Conservation (phyloP, 2,329 filamentous ascomycete species). For the Bipolaris cookei region DNA sequence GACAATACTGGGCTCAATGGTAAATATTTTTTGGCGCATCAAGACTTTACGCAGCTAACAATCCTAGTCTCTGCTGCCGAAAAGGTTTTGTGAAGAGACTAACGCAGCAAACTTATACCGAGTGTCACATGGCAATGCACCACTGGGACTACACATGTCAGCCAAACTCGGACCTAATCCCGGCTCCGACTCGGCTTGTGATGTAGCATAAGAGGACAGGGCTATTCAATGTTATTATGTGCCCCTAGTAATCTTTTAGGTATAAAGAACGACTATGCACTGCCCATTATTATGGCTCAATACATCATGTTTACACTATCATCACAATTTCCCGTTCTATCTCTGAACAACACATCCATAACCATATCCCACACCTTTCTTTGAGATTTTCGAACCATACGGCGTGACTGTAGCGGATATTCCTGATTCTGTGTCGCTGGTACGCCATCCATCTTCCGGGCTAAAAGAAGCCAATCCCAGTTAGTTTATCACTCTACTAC, state of each 20-base stretch:
- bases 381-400: background rate
- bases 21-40: slow-evolving; percentile 50
- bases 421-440: background rate
- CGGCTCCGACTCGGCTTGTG: background rate
- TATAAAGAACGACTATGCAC: background rate
- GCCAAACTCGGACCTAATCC: background rate
- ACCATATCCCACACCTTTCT: background rate
- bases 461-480: background rate
- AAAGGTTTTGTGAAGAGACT: slow-evolving; percentile 34
- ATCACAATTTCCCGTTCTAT: background rate
- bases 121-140: background rate
- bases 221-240: background rate
- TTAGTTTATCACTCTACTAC: background rate
- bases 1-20: slow-evolving; percentile 84
- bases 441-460: background rate
- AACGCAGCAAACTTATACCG: background rate
- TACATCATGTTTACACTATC: slow-evolving; percentile 1
- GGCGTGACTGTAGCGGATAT: background rate
- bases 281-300: background rate
- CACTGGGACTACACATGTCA: background rate
- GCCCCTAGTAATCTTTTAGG: background rate
- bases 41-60: slow-evolving; percentile 2
- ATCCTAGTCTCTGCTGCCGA: slow-evolving; percentile 40
- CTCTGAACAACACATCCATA: background rate
- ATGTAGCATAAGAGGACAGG: background rate